These are phyloP conservation scores for Candolleomyces efflorescens DNA, from an alignment of 768 basidiomycete species.

Conservation along the genomic window DNA sequence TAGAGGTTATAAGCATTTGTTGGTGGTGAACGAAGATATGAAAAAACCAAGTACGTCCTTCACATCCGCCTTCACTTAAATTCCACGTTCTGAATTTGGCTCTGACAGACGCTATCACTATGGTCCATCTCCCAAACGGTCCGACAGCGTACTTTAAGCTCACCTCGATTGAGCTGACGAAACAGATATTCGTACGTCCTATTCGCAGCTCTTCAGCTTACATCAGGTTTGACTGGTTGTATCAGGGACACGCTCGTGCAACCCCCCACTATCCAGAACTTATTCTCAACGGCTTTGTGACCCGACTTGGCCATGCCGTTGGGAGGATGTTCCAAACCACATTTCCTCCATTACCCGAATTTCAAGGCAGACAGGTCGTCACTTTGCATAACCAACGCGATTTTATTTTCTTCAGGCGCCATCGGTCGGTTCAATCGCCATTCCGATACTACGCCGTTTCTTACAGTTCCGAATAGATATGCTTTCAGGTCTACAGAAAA, in stretches of 20 bases:
- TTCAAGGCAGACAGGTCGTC: slow-evolving; percentile 94
- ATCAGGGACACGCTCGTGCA: slow-evolving; percentile 85
- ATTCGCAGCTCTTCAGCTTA: not conserved
- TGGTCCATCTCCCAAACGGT: slow-evolving; percentile 86
- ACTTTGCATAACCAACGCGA: slow-evolving; percentile 97
- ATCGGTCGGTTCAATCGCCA: slow-evolving; percentile 54
- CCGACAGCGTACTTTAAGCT: slow-evolving; percentile 96
- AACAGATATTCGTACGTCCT: slow-evolving; percentile 73
- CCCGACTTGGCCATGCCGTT: slow-evolving; percentile 87
- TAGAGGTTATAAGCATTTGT: slow-evolving; percentile 81
- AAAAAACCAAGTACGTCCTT: slow-evolving; percentile 80
- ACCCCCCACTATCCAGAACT: slow-evolving; percentile 94
- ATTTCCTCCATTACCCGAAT: slow-evolving; percentile 93
- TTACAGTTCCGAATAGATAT: slow-evolving; percentile 50
- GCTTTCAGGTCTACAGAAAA: slow-evolving; percentile 90
- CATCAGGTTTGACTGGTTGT: not conserved
- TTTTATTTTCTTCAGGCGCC: slow-evolving; percentile 95
- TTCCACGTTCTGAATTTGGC: not conserved
- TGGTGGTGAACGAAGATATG: slow-evolving; percentile 94
- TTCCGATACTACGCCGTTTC: slow-evolving; percentile 4
- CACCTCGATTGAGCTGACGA: slow-evolving; percentile 80
- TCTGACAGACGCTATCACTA: slow-evolving; percentile 79
- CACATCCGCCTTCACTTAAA: not conserved
- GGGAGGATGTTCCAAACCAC: slow-evolving; percentile 96
- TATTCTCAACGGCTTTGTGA: slow-evolving; percentile 91